Evolutionary conservation across 73 alveolate species (phyloP).

Genomic region (Paramecium bursaria): DNA sequence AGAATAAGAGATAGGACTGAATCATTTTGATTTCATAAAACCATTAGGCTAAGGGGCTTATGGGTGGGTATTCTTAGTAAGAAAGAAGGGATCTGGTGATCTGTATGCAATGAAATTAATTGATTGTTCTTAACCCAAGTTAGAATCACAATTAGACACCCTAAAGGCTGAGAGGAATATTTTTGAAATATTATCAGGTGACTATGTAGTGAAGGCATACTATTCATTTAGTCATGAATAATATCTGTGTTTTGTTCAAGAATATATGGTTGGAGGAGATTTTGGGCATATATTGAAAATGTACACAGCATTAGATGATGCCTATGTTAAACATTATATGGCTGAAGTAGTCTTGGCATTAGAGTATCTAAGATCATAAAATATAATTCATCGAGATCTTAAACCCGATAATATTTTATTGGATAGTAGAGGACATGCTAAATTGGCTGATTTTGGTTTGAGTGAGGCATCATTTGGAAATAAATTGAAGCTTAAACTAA

Average conservation of each 20-base stretch:
- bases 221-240: slow-evolving; percentile 67
- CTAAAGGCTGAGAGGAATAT: slow-evolving; percentile 65
- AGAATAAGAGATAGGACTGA: slow-evolving; percentile 50
- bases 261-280: slow-evolving; percentile 71
- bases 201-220: slow-evolving; percentile 66
- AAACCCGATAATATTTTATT: slow-evolving; percentile 85
- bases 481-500: slow-evolving; percentile 73
- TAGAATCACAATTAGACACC: slow-evolving; percentile 58
- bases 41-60: slow-evolving; percentile 91
- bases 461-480: slow-evolving; percentile 71
- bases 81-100: slow-evolving; percentile 78
- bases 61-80: slow-evolving; percentile 92
- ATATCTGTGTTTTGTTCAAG: slow-evolving; percentile 62
- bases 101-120: slow-evolving; percentile 96
- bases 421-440: slow-evolving; percentile 80
- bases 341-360: slow-evolving; percentile 84
- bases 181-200: slow-evolving; percentile 68
- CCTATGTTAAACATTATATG: slow-evolving; percentile 77
- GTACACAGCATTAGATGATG: slow-evolving; percentile 72
- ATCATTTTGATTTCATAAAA: slow-evolving; percentile 81
- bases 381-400: slow-evolving; percentile 85
- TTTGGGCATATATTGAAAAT: slow-evolving; percentile 54
- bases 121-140: slow-evolving; percentile 58
- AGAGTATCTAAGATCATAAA: slow-evolving; percentile 74
- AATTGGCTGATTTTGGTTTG: slow-evolving; percentile 83